phyloP scores from a whole-genome alignment of 1,139 yeast species.

The Saccharomyces hybrid region DNA sequence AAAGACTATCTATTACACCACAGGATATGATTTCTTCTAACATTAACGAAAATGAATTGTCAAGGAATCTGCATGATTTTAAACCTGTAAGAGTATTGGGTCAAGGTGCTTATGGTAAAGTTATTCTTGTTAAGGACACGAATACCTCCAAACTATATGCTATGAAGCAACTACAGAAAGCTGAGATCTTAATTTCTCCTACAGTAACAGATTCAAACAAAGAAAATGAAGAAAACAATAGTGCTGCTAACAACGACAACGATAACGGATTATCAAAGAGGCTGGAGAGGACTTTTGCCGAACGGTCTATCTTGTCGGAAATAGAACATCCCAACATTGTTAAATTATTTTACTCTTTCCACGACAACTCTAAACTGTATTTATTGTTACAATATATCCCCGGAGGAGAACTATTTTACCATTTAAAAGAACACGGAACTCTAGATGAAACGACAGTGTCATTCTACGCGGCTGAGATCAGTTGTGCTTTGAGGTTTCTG shows the following conservation, averaged over 20 bases:
- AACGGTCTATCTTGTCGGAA: constrained; percentile 59
- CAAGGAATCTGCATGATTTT: constrained; percentile 49
- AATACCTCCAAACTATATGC: constrained; percentile 69
- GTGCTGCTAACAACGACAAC: neutral
- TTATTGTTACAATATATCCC: constrained; percentile 78
- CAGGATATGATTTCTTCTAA: neutral
- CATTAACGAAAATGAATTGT: constrained; percentile 5
- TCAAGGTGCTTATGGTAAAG: constrained; percentile 88
- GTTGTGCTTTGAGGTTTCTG: constrained; percentile 70
- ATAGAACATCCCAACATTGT: constrained; percentile 84
- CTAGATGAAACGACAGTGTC: constrained; percentile 64
- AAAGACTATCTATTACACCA: constrained; percentile 2
- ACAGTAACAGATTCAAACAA: constrained; percentile 19
- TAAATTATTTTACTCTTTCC: constrained; percentile 80
- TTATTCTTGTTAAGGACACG: constrained; percentile 61
- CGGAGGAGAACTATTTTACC: constrained; percentile 90
- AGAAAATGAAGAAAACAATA: constrained; percentile 4
- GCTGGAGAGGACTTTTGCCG: constrained; percentile 61
- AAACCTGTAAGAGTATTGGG: constrained; percentile 78
- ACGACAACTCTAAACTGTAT: constrained; percentile 73
- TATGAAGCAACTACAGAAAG: constrained; percentile 81
- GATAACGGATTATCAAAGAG: constrained; percentile 18
- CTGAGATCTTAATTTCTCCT: constrained; percentile 47
- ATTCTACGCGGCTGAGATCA: constrained; percentile 79
- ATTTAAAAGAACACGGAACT: constrained; percentile 48